Evolutionary conservation across 148 eudicot genomes (phyloP).

Genomic region (Cornus suecica): DNA sequence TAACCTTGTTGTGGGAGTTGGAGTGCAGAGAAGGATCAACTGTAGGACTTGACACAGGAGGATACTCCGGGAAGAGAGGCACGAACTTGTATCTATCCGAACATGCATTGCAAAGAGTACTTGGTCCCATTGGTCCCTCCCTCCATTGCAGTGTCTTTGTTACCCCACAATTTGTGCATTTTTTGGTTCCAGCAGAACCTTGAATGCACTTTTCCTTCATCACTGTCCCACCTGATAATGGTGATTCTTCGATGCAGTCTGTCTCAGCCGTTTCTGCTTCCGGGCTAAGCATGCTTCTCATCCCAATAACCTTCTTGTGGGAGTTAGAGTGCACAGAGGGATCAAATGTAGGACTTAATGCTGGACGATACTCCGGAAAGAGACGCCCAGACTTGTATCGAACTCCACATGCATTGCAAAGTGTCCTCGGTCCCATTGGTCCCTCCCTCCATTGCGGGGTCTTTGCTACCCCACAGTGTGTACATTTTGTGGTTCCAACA

Average conservation of each 20-base stretch:
- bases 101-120: slow-evolving; percentile 55
- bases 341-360: slow-evolving; percentile 44
- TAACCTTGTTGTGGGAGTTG: slow-evolving; percentile 45
- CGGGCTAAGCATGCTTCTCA: slow-evolving; percentile 19
- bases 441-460: slow-evolving; percentile 60
- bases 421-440: slow-evolving; percentile 47
- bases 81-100: slow-evolving; percentile 42
- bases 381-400: slow-evolving; percentile 37
- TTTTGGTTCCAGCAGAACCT: slow-evolving; percentile 12
- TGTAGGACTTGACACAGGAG: slow-evolving; percentile 47
- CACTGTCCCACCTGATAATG: background rate
- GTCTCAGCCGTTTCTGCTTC: background rate
- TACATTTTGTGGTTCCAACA: slow-evolving; percentile 24
- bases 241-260: slow-evolving; percentile 2
- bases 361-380: slow-evolving; percentile 48
- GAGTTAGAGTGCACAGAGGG: slow-evolving; percentile 42
- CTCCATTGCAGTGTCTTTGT: slow-evolving; percentile 52
- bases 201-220: background rate
- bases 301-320: slow-evolving; percentile 46
- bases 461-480: slow-evolving; percentile 34
- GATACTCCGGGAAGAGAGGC: slow-evolving; percentile 42
- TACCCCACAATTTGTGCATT: slow-evolving; percentile 38
- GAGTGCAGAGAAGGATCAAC: slow-evolving; percentile 41
- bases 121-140: slow-evolving; percentile 47
- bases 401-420: slow-evolving; percentile 58